phyloP scores from a whole-genome alignment of 202 grass and related monocot genomes.

The Panicum hallii region DNA sequence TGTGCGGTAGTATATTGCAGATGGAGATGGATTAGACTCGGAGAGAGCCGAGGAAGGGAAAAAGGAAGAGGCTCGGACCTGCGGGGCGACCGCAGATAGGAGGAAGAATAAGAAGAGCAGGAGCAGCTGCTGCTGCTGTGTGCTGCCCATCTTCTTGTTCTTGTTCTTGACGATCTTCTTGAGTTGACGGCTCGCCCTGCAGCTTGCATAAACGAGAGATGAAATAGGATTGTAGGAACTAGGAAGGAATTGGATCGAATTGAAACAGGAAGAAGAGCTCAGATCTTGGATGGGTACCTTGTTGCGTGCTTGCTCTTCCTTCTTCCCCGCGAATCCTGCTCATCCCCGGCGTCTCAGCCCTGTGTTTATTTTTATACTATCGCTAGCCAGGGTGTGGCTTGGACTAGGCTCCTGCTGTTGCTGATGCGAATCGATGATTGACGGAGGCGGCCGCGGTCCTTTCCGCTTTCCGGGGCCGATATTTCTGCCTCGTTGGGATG shows the following conservation, averaged over 20 bases:
- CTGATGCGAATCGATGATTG: too few relatives aligned
- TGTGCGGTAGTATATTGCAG: background rate
- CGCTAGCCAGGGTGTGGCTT: too few relatives aligned
- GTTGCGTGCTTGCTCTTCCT: background rate
- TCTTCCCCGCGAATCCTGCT: background rate
- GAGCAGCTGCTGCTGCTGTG: too few relatives aligned
- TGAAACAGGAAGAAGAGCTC: background rate
- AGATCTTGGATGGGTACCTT: background rate
- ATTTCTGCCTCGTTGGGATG: too few relatives aligned
- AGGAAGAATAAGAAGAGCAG: background rate
- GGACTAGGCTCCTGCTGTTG: fast-evolving
- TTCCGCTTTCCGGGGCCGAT: too few relatives aligned
- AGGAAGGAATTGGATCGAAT: background rate
- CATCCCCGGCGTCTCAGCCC: background rate
- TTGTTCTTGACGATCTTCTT: background rate
- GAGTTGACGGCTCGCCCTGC: background rate
- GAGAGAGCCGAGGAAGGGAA: too few relatives aligned
- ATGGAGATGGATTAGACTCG: background rate
- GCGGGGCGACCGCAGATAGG: background rate
- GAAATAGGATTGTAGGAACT: too few relatives aligned
- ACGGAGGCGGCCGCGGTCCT: too few relatives aligned
- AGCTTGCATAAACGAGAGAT: background rate
- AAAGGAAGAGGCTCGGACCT: background rate
- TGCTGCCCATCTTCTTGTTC: constrained; percentile 12
- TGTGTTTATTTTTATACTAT: too few relatives aligned